phyloP scores from a whole-genome alignment of 2,329 filamentous ascomycete genomes.

The Sarocladium brachiariae region DNA sequence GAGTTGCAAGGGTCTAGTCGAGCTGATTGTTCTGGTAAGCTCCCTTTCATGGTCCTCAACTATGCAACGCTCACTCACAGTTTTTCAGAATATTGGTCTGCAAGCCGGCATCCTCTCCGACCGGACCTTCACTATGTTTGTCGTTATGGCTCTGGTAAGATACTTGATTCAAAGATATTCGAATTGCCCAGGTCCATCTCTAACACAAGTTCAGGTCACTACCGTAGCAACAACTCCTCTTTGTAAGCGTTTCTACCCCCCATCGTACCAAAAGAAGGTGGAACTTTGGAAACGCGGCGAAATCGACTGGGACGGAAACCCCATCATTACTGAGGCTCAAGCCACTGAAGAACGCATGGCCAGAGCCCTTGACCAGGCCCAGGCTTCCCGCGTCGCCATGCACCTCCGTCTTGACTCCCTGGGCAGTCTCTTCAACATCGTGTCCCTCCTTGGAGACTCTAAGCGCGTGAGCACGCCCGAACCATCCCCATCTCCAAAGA shows the following conservation, averaged over 20 bases:
- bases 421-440: constrained; percentile 22
- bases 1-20: constrained; percentile 94
- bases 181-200: not conserved
- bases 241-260: constrained; percentile 66
- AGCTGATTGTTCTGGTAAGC: constrained; percentile 84
- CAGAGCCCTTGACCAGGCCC: constrained; percentile 19
- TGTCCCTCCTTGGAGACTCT: constrained; percentile 58
- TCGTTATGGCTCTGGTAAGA: constrained; percentile 73
- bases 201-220: constrained; percentile 44
- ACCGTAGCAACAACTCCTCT: constrained; percentile 80
- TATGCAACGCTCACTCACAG: not conserved
- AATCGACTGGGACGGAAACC: constrained; percentile 70
- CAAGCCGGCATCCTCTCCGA: constrained; percentile 75
- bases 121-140: constrained; percentile 86
- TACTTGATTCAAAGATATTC: no score
- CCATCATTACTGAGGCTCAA: constrained; percentile 19
- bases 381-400: constrained; percentile 19
- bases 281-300: constrained; percentile 66
- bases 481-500: constrained; percentile 23
- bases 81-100: constrained; percentile 59
- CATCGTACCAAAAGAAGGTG: constrained; percentile 47
- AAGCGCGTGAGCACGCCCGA: not conserved
- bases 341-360: constrained; percentile 20
- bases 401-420: constrained; percentile 24
- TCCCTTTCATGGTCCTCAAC: not conserved